Evolutionary conservation across 2,329 filamentous ascomycete species (phyloP).

Genomic region (Colletotrichum theobromicola): DNA sequence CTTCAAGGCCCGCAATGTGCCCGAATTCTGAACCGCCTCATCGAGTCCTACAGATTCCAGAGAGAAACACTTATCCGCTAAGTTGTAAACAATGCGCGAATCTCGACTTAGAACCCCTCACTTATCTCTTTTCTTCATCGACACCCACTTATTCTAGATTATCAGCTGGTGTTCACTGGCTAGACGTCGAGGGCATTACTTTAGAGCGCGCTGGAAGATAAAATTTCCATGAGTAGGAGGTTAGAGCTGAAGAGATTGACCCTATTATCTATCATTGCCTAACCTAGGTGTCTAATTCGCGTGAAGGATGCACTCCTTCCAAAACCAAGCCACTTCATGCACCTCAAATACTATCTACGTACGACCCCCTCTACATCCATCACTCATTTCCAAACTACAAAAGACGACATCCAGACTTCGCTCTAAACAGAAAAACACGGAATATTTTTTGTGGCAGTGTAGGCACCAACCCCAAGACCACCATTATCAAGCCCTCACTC

Average conservation of each 20-base stretch:
- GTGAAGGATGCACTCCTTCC: not conserved
- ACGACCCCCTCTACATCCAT: accelerated
- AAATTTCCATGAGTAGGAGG: no score
- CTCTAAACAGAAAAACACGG: not conserved
- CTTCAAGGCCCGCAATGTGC: accelerated
- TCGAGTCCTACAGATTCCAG: accelerated
- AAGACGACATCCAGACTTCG: not conserved
- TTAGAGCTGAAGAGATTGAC: no score
- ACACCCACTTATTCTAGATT: not conserved
- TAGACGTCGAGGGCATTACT: not conserved
- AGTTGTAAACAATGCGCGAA: accelerated
- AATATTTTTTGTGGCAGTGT: not conserved
- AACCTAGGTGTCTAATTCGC: no score
- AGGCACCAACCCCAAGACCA: not conserved
- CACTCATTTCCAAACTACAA: not conserved
- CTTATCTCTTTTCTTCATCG: not conserved
- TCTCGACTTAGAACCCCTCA: accelerated
- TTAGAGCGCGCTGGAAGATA: accelerated
- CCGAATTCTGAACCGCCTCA: accelerated
- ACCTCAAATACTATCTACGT: accelerated
- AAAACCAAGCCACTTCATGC: not conserved
- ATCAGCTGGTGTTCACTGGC: accelerated
- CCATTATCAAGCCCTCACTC: not conserved
- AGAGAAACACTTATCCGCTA: accelerated
- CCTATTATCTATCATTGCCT: no score